phyloP scores from a whole-genome alignment of 1,284 basidiomycete species.

The Tausonia pullulans region DNA sequence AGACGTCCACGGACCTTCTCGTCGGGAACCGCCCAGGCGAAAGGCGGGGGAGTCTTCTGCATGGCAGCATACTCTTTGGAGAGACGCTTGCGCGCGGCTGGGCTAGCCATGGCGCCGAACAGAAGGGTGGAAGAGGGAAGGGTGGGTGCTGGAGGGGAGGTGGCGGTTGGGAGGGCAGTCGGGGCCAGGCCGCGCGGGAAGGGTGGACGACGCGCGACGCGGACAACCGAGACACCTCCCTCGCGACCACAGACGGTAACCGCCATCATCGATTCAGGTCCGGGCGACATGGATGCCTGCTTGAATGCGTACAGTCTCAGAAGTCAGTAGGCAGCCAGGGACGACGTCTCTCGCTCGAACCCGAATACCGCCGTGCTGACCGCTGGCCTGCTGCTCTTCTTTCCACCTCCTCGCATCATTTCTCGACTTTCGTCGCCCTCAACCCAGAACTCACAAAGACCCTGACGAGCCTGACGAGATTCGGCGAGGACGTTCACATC shows the following conservation, averaged over 20 bases:
- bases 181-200: too few relatives aligned
- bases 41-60: conserved; percentile 87
- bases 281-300: too few relatives aligned
- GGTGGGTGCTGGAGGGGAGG: background rate
- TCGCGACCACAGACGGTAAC: too few relatives aligned
- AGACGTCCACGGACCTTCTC: conserved; percentile 48
- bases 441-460: background rate
- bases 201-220: too few relatives aligned
- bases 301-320: background rate
- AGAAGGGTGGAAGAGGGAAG: background rate
- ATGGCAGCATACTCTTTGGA: conserved; percentile 82
- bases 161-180: background rate
- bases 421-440: too few relatives aligned
- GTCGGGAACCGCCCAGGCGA: conserved; percentile 84
- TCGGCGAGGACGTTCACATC: conserved; percentile 9
- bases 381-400: background rate
- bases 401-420: background rate
- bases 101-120: conserved; percentile 7
- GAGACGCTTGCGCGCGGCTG: conserved; percentile 33
- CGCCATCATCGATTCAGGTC: too few relatives aligned
- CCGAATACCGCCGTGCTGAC: background rate
- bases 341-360: too few relatives aligned
- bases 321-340: background rate
- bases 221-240: too few relatives aligned
- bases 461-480: background rate